Base-by-base conservation (phyloP, 129 eudicot species). In the Scalesia atractyloides region DNA sequence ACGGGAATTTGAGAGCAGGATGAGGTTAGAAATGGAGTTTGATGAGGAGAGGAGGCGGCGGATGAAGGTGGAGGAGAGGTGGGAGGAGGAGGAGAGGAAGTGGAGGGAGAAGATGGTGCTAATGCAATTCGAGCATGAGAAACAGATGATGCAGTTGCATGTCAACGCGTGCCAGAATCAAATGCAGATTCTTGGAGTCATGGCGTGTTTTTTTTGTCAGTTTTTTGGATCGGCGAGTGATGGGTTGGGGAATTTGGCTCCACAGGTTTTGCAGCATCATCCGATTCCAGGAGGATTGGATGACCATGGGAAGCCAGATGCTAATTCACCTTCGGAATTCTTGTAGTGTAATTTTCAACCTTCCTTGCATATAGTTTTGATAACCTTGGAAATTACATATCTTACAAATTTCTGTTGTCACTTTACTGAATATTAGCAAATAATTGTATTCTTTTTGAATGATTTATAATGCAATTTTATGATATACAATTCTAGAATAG, bases 101-200 rank as follows among this genome's bases (percentile, higher is more conserved):
- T 92, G 96, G 98, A 89, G 96, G 82, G 96, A 87, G 88, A 89
- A 83, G 72, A 80, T 89, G 90, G 68, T 89, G 72, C 84, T 75
- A 14, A 79, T 87, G 89, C 96, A 89, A 74, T 75, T 92, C 16
- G 91, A 92, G 33, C 98, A 92, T 24, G 96, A 89, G 82, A 92
- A 92, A 70, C 96, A 85, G 60, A 89, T 92, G 96, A 92, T 92
- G 89, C 96, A 92, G 78, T 69, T 92, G 82, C 96, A 89, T 18
- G 89, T 90, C 0, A 86, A 87, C 62, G 89, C 96, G 56, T 92
- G 94, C 77, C 96, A 92, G 67, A 92, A 89, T 72, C 97, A 92
- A 51, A 74, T 89, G 94, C 91, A 92, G 73, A 49, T 92, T 69
- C 84, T 92, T 61, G 94, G 93, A 19, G 82, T 78, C 7, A 80